Evolutionary conservation across 768 basidiomycete species (phyloP), one percentile per base, ranked within the genome.

Genomic region (Infundibulicybe gibba): DNA sequence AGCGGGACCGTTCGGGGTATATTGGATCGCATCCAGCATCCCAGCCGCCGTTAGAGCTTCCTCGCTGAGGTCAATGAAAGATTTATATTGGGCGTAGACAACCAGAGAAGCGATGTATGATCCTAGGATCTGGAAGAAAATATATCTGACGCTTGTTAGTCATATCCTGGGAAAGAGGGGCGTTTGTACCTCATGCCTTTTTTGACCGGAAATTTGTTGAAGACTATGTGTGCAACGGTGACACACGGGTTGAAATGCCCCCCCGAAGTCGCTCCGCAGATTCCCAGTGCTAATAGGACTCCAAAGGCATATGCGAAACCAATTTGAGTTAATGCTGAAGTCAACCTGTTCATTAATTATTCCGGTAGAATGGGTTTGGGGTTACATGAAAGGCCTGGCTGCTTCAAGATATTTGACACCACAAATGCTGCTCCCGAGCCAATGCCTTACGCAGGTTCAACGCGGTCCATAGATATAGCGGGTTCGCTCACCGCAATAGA

Each of bases 231-330:
- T 6, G 74, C 62, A 40, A 85, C 65, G 3, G 83, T 81, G 16
- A 87, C 70, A 41, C 76, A 73, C 2, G 87, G 89, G 45, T 72
- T 82, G 59, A 87, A 80, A 54, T 87, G 85, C 16, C 82, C 77
- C 10, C 79, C 80, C 11, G 81, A 84, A 1, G 81, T 73, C 14
- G 74, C 59, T 4, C 63, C 64, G 43, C 76, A 81, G 20, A 82
- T 61, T 8, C 63, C 59, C 43, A 86, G 57, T 1, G 84, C 85
- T 41, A 85, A 70, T 12, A 82, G 52, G 50, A 85, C 81, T 19
- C 84, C 84, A 32, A 75, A 62, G 3, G 74, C 70, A 61, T 85
- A 87, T 0, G 70, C 76, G 30, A 79, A 55, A 20, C 81, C 85
- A 15, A 85, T 64, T 32, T 81, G 81, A 4, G 78, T 60, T 5